Evolutionary conservation across 441 rosid species (phyloP).

Genomic region (Isatis lusitanica): DNA sequence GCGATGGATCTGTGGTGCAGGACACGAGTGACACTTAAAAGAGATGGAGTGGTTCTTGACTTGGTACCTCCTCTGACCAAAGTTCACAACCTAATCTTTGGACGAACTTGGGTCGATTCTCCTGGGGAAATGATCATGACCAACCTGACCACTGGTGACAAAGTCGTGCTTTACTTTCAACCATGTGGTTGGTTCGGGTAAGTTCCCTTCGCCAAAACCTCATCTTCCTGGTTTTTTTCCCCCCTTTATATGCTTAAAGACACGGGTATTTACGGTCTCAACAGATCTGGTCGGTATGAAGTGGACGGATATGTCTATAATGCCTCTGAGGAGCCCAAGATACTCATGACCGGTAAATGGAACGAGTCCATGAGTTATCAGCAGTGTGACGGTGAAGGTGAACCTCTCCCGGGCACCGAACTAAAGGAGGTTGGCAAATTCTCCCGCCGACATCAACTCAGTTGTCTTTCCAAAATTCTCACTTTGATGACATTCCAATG

Average conservation of each 20-base stretch:
- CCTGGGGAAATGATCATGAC: constrained; percentile 96
- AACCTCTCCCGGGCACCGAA: constrained; percentile 89
- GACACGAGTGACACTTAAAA: constrained; percentile 84
- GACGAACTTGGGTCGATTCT: constrained; percentile 96
- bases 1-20: constrained; percentile 46
- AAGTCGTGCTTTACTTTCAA: constrained; percentile 90
- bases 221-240: neutral
- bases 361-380: constrained; percentile 87
- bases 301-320: constrained; percentile 96
- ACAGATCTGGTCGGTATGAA: constrained; percentile 96
- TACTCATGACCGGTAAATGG: constrained; percentile 98
- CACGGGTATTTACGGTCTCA: constrained; percentile 6
- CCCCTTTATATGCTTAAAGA: neutral
- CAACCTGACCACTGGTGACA: constrained; percentile 88
- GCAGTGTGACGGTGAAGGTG: constrained; percentile 93
- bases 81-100: constrained; percentile 91
- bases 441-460: neutral
- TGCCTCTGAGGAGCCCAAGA: constrained; percentile 89
- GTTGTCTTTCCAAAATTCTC: neutral
- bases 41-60: constrained; percentile 87
- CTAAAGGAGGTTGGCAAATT: constrained; percentile 58
- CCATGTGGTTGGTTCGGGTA: constrained; percentile 99
- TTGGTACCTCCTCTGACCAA: constrained; percentile 95
- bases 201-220: constrained; percentile 15
- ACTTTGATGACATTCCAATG: constrained; percentile 9